phyloP scores from a whole-genome alignment of 805 yeast species.

The Scheffersomyces amazonensis region DNA sequence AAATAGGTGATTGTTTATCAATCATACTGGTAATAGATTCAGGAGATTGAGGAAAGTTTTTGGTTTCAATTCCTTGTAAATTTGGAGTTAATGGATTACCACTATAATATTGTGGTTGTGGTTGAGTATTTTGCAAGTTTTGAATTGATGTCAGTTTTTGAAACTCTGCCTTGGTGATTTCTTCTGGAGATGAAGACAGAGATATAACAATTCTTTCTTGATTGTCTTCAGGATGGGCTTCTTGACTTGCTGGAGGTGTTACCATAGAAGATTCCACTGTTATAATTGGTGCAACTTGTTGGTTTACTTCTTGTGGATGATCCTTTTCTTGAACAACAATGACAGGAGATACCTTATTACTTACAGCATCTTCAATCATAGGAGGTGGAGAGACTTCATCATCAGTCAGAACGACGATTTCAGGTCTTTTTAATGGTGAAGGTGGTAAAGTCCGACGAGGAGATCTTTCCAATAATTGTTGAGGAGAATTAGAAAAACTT shows the following conservation, averaged over 20 bases:
- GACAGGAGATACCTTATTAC: not conserved
- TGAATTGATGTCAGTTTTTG: not conserved
- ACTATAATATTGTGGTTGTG: not conserved
- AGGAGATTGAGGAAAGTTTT: not conserved
- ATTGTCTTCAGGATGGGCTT: not conserved
- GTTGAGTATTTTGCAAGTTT: not conserved
- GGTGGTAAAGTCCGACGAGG: not conserved
- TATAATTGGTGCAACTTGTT: not conserved
- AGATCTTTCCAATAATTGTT: constrained; percentile 1
- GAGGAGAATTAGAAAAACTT: constrained; percentile 25
- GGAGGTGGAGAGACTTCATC: not conserved
- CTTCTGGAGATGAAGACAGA: not conserved
- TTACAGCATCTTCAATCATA: not conserved
- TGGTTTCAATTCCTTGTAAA: constrained; percentile 4
- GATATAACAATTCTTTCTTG: not conserved
- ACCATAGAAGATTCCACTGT: not conserved
- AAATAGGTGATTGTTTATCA: constrained; percentile 17
- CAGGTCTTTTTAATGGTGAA: not conserved
- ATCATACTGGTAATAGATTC: not conserved
- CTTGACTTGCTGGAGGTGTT: not conserved
- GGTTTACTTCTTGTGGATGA: no score
- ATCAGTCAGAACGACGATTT: not conserved
- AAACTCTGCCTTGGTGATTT: not conserved
- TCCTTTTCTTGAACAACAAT: not conserved
- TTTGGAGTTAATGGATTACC: constrained; percentile 5